Percentiles rank a stretch among this genome's conserved stretches.
Evolutionary conservation across 2,329 filamentous ascomycete genomes (phyloP).

Genomic region (Neonectria ditissima): DNA sequence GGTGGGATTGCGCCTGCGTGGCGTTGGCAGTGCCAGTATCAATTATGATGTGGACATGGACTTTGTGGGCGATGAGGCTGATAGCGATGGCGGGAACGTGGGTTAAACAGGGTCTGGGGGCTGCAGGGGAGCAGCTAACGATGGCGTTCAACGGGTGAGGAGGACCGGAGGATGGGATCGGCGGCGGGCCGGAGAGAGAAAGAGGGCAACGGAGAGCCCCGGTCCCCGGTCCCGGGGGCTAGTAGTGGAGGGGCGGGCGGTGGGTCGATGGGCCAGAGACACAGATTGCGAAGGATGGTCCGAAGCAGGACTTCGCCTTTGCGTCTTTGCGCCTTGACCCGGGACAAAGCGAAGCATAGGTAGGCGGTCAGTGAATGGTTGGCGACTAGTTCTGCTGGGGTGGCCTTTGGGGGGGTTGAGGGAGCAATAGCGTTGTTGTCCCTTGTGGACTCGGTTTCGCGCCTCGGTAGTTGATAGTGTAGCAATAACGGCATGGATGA

Average conservation of each 20-base stretch:
- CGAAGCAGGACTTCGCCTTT: not conserved
- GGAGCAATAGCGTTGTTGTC: not conserved
- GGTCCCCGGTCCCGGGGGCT: conserved; percentile 38
- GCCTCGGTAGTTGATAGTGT: not conserved
- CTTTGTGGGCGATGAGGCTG: conserved; percentile 46
- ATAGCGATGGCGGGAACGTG: conserved; percentile 33
- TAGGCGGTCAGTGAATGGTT: too few species aligned
- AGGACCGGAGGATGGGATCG: conserved; percentile 12
- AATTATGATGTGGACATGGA: conserved; percentile 37
- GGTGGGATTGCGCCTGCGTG: conserved; percentile 42
- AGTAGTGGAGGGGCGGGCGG: conserved; percentile 16
- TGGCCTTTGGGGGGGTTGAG: too few species aligned
- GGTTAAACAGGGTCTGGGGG: conserved; percentile 29
- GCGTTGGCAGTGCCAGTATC: conserved; percentile 45
- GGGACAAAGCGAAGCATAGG: conserved; percentile 19
- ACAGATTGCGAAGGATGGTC: conserved; percentile 16
- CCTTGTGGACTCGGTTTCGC: not conserved
- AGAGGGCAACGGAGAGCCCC: conserved; percentile 38
- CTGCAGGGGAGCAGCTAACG: conserved; percentile 30
- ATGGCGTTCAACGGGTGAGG: conserved; percentile 31
- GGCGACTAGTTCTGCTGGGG: too few species aligned
- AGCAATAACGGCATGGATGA: not conserved
- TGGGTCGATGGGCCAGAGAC: conserved; percentile 12
- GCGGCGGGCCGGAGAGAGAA: conserved; percentile 31
- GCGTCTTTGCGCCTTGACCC: not conserved